These are phyloP conservation scores for Margaritispora aquatica DNA, from an alignment of 495 filamentous ascomycete species.

Conservation along the genomic window DNA sequence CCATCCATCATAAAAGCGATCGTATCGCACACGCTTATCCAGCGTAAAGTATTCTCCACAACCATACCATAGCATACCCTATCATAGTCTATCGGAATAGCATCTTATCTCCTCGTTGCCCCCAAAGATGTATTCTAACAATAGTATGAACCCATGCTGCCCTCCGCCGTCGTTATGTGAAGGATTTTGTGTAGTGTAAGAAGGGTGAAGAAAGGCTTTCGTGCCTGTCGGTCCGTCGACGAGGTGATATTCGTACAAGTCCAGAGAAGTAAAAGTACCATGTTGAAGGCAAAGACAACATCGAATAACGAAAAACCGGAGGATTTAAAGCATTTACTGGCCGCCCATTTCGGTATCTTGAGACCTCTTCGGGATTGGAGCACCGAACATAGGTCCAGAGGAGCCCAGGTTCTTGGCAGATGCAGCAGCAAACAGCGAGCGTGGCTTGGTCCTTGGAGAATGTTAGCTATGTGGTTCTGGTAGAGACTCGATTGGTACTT, in stretches of 20 bases:
- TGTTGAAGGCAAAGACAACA: too few species aligned
- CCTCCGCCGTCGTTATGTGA: not conserved
- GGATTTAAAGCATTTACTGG: not conserved
- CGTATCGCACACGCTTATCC: too few species aligned
- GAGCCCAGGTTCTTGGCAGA: conserved; percentile 45
- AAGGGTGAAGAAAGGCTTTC: not conserved
- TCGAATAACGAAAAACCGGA: not conserved
- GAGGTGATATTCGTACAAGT: not conserved
- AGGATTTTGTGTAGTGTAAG: not conserved
- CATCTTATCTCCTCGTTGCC: not conserved
- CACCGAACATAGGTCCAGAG: conserved; percentile 24
- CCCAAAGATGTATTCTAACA: not conserved
- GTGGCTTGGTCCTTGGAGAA: conserved; percentile 47
- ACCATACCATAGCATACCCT: conserved; percentile 3
- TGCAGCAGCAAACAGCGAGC: conserved; percentile 57
- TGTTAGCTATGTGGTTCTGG: conserved; percentile 5
- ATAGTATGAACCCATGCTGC: not conserved
- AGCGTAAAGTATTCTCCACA: not conserved
- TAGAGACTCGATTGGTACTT: conserved; percentile 30
- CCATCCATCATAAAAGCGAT: not conserved
- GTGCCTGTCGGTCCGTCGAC: not conserved
- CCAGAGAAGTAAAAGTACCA: not conserved
- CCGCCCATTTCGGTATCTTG: conserved; percentile 12
- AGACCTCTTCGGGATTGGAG: not conserved
- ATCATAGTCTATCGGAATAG: not conserved